A percentile compares a stretch with the other conserved stretches of the same genome.
Conservation (phyloP, 495 filamentous ascomycete species). For the Choiromyces venosus region DNA sequence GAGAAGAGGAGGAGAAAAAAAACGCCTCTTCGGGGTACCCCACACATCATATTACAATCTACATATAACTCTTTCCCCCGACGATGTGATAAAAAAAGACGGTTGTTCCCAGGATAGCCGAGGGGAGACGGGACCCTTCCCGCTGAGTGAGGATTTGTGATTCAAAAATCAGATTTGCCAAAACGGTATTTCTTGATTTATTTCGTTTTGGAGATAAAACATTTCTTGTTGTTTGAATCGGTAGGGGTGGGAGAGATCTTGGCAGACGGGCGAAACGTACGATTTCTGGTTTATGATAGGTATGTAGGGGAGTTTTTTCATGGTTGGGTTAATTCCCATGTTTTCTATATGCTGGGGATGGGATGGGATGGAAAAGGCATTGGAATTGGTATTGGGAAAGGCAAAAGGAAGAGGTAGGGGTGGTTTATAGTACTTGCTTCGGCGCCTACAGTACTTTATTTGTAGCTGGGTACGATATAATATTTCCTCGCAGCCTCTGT, state of each 20-base stretch:
- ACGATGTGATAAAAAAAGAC: neutral
- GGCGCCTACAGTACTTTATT: neutral
- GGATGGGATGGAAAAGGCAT: neutral
- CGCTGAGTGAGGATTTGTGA: neutral
- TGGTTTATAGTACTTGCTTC: neutral
- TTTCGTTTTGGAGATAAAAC: neutral
- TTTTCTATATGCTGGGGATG: neutral
- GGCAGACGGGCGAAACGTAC: neutral
- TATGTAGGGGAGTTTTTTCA: too few species aligned
- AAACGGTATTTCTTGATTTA: neutral
- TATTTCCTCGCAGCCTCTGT: neutral
- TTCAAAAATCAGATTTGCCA: neutral
- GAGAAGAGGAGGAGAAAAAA: neutral
- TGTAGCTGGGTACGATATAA: neutral
- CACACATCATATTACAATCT: neutral
- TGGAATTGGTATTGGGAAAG: neutral
- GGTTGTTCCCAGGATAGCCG: neutral
- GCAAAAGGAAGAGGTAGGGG: neutral
- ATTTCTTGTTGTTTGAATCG: neutral
- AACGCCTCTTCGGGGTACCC: neutral
- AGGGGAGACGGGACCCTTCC: neutral
- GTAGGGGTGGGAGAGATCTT: neutral
- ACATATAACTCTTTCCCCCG: neutral
- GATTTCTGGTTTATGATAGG: neutral
- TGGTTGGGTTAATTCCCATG: neutral